Evolutionary conservation across 805 yeast genomes (phyloP), one percentile per base, ranked within the genome.

Genomic region (Metschnikowia noctiluminum): DNA sequence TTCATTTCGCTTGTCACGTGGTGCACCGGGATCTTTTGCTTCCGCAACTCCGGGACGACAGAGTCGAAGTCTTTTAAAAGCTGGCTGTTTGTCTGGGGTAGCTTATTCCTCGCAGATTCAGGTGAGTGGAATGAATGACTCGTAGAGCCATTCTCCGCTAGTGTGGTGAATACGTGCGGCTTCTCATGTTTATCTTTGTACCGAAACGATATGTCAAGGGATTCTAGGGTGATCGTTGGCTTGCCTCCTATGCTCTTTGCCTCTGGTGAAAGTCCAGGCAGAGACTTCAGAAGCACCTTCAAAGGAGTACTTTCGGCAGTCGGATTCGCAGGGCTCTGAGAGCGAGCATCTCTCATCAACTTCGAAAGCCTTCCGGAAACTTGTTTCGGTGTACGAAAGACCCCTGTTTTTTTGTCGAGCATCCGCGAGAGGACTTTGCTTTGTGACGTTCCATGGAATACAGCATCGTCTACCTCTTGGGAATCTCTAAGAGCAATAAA

Each of bases 401-500:
- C 56, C 10, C 72, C 71, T 7, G 74, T 64, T 51, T 64, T 69
- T 50, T 65, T 65, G 28, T 59, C 60, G 31, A 73, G 50, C 76
- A 73, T 70, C 42, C 74, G 59, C 3, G 75, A 69, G 38, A 73
- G 57, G 12, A 70, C 65, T 49, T 70, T 72, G 53, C 71, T 71
- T 50, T 70, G 76, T n/a, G 49, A 31, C 1, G 74, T 62, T 40
- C 63, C 63, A 41, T 63, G 66, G 49, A 69, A 58, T 7, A 64
- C 53, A n/a, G 55, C 40, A 0, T 65, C 50, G 38, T 55, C 53
- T 28, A 59, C 54, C 12, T 53, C 46, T 28, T 62, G 65, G 43
- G 60, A 60, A 12, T 61, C 62, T 43, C 62, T 61, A 53, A 69
- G 71, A 13, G 62, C 57, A 21, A 61, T 62, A 50, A 65, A 72